A percentile compares a stretch with the other conserved stretches of the same genome.
These are phyloP conservation scores for Boletus subparvulus DNA, from an alignment of 768 basidiomycete genomes.

Conservation along the genomic window DNA sequence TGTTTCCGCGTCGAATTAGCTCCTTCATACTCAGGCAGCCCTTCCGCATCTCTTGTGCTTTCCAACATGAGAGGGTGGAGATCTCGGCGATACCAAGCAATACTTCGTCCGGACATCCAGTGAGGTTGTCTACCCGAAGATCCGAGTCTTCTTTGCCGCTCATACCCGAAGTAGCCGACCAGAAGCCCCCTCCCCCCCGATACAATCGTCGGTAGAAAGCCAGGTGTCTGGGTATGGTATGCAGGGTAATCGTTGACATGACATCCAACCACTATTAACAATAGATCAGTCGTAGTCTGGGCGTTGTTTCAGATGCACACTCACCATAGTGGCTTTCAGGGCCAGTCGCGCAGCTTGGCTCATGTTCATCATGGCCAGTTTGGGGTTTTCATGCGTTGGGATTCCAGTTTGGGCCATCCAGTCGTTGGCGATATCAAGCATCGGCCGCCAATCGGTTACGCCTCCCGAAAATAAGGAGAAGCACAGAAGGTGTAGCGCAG, in stretches of 20 bases:
- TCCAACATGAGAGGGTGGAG: conserved; percentile 75
- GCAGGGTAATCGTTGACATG: conserved; percentile 61
- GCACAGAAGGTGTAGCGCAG: conserved; percentile 73
- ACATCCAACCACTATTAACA: conserved; percentile 71
- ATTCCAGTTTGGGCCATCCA: conserved; percentile 74
- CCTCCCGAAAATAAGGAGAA: conserved; percentile 74
- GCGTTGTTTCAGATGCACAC: conserved; percentile 28
- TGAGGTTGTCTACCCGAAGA: conserved; percentile 64
- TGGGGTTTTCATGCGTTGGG: conserved; percentile 62
- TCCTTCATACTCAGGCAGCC: conserved; percentile 72
- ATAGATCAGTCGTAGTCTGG: conserved; percentile 14
- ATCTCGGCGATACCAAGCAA: conserved; percentile 74
- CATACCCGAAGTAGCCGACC: conserved; percentile 34
- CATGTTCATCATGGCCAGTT: conserved; percentile 56
- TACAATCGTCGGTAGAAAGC: conserved; percentile 66
- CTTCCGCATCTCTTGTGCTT: conserved; percentile 58
- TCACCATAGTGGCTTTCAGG: conserved; percentile 71
- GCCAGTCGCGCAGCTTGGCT: conserved; percentile 52
- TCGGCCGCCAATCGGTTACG: conserved; percentile 63
- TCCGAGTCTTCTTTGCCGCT: conserved; percentile 40
- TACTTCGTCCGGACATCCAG: conserved; percentile 78
- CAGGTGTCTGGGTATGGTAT: conserved; percentile 64
- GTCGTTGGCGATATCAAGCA: conserved; percentile 69
- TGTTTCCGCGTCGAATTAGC: conserved; percentile 69
- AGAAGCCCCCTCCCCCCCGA: conserved; percentile 48